Percentiles rank a stretch among this genome's conserved stretches.
Evolutionary conservation across 2,329 filamentous ascomycete genomes (phyloP).

Genomic region (Sclerotinia sclerotiorum): DNA sequence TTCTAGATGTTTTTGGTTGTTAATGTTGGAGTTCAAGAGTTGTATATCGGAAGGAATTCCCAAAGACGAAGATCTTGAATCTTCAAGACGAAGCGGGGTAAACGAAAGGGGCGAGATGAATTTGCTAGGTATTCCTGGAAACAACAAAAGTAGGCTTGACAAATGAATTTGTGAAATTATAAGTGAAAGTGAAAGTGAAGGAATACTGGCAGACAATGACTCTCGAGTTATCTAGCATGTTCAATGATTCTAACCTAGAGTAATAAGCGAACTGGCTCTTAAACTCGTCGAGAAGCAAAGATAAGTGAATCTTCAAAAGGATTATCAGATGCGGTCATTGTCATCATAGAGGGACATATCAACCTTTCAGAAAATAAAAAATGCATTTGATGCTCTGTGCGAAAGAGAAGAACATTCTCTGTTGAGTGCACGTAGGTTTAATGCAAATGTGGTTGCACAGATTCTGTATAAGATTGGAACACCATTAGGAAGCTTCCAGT

Average conservation of each 20-base stretch:
- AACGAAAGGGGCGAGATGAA: not conserved
- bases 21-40: not conserved
- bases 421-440: too few relatives aligned
- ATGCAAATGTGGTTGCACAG: too few relatives aligned
- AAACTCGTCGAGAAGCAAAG: not conserved
- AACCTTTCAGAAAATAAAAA: not conserved
- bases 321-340: not conserved
- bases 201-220: not conserved
- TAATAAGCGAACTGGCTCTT: not conserved
- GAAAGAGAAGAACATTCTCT: too few relatives aligned
- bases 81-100: not conserved
- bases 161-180: not conserved
- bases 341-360: not conserved
- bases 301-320: not conserved
- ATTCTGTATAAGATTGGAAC: too few relatives aligned
- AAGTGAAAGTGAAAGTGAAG: not conserved
- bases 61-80: not conserved
- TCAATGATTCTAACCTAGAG: not conserved
- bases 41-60: not conserved
- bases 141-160: not conserved
- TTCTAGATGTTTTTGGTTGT: not conserved
- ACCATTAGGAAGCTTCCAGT: too few relatives aligned
- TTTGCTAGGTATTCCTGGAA: too few relatives aligned
- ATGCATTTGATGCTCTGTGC: too few relatives aligned
- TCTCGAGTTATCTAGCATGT: not conserved